Conservation (phyloP, 345 rosid genomes). For the Eucalyptus curtisii region DNA sequence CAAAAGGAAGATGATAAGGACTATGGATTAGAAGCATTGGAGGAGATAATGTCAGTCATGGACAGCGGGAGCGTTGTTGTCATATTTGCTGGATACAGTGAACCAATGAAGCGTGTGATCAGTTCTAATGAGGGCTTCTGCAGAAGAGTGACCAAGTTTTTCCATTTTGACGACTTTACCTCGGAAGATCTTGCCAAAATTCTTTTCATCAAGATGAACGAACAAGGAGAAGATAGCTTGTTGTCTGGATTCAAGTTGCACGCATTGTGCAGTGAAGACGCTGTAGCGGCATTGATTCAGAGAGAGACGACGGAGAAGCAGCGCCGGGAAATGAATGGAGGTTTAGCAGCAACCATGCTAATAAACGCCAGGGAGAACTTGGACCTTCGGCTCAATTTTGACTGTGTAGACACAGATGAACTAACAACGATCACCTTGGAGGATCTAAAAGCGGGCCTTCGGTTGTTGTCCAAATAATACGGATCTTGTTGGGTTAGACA, state of each 20-base stretch:
- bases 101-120: constrained; percentile 96
- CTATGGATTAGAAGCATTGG: constrained; percentile 93
- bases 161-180: constrained; percentile 67
- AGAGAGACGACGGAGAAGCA: constrained; percentile 68
- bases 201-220: constrained; percentile 76
- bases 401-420: constrained; percentile 64
- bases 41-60: constrained; percentile 98
- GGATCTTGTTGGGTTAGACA: neutral
- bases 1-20: constrained; percentile 95
- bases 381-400: constrained; percentile 74
- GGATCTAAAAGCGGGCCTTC: constrained; percentile 68
- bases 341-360: constrained; percentile 71
- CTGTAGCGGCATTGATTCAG: constrained; percentile 54
- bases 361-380: constrained; percentile 88
- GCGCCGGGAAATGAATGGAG: constrained; percentile 93
- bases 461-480: constrained; percentile 26
- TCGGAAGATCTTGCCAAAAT: constrained; percentile 68
- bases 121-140: constrained; percentile 92
- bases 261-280: constrained; percentile 50
- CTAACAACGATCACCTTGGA: constrained; percentile 55
- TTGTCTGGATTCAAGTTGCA: constrained; percentile 69
- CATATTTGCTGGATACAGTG: constrained; percentile 92
- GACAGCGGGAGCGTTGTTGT: constrained; percentile 81
- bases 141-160: constrained; percentile 93
- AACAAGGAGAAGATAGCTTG: constrained; percentile 43